Evolutionary conservation across 305 asterid species (phyloP).

Genomic region (Rubia tinctorum): DNA sequence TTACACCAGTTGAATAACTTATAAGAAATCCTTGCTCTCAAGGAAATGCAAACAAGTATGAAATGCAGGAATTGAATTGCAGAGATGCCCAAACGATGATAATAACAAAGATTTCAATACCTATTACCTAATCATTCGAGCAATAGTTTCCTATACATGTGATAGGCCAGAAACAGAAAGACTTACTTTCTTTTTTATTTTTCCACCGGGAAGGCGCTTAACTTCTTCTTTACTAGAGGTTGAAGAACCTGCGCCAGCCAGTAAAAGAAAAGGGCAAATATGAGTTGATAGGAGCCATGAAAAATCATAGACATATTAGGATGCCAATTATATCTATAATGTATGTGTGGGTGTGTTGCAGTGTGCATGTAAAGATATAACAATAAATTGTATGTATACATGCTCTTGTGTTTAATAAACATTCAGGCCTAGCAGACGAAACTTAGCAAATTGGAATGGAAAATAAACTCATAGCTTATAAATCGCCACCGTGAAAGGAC

Average conservation of each 20-base stretch:
- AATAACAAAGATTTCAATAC: background rate
- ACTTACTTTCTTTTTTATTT: conserved; percentile 86
- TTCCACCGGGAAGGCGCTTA: conserved; percentile 97
- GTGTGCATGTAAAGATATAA: too few species aligned
- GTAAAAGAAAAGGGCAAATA: conserved; percentile 8
- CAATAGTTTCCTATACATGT: background rate
- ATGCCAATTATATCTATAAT: background rate
- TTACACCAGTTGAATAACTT: background rate
- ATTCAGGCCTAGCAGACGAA: background rate
- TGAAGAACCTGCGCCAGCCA: conserved; percentile 64
- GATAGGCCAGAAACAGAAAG: conserved; percentile 3
- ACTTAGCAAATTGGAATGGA: background rate
- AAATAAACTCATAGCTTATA: background rate
- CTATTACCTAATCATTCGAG: background rate
- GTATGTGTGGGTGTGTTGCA: background rate
- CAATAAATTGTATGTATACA: background rate
- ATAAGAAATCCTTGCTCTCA: background rate
- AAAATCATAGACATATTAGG: conserved; percentile 9
- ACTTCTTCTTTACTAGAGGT: conserved; percentile 81
- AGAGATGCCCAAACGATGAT: background rate
- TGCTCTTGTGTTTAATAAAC: background rate
- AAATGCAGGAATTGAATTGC: too few species aligned
- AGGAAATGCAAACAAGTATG: background rate
- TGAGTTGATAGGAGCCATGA: background rate
- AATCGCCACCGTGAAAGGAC: background rate